Evolutionary conservation across 805 yeast species (phyloP).

Genomic region (Wickerhamiella lipophila): DNA sequence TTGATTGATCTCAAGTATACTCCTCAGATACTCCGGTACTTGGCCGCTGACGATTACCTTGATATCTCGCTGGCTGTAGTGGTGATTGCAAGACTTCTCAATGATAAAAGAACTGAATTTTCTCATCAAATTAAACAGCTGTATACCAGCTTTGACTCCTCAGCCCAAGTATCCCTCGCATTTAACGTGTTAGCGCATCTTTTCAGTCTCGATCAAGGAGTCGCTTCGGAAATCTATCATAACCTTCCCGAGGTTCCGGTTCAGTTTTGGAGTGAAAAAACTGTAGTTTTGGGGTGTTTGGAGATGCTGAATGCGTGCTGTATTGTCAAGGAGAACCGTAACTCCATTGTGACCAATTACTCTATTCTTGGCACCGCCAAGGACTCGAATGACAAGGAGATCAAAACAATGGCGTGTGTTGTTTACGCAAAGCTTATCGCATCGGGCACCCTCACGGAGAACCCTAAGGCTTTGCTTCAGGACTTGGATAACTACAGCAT

Average conservation of each 20-base stretch:
- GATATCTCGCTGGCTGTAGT: conserved; percentile 10
- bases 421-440: conserved; percentile 28
- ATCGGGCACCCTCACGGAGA: conserved; percentile 19
- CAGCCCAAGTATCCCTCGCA: background rate
- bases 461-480: conserved; percentile 16
- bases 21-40: conserved; percentile 9
- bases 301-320: conserved; percentile 29
- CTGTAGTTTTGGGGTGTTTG: conserved; percentile 22
- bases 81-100: conserved; percentile 8
- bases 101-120: background rate
- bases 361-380: conserved; percentile 20
- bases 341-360: conserved; percentile 21
- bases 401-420: conserved; percentile 26
- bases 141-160: conserved; percentile 1
- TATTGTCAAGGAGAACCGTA: conserved; percentile 25
- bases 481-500: conserved; percentile 24
- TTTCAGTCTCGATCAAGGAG: conserved; percentile 22
- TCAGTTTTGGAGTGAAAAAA: conserved; percentile 17
- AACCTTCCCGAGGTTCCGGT: conserved; percentile 13
- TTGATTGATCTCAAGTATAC: conserved; percentile 2
- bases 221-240: conserved; percentile 23
- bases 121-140: conserved; percentile 5
- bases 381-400: conserved; percentile 16
- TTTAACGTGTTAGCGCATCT: conserved; percentile 23
- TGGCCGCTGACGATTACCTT: conserved; percentile 5